Evolutionary conservation across 2,329 filamentous ascomycete genomes (phyloP), one percentile per base, ranked within the genome.

Genomic region (Fusarium sp.): DNA sequence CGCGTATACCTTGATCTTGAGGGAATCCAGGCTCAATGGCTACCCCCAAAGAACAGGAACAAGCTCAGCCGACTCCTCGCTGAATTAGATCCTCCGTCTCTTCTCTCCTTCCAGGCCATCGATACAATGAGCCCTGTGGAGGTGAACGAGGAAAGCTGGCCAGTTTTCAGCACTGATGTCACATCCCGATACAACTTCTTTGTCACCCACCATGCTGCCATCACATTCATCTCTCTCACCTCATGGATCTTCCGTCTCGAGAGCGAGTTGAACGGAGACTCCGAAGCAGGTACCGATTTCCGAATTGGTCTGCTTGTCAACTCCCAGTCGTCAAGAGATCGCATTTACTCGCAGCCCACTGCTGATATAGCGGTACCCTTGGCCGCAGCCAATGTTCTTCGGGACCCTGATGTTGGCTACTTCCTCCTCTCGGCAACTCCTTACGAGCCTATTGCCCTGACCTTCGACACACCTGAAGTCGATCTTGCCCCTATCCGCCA

Each of bases 231-330:
- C 14, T 90, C 88, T 3, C 80, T 91, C 34, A 80, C 86, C 2
- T 84, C 88, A 2, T 91, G 89, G 89, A 85, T 90, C 6, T 90
- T 89, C 76, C 84, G 88, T 3, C 81, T 91, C 1, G 89, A 91
- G 75, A 84, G 85, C 49, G 89, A 91, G 78, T 80, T 91, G 17
- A 81, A 83, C 55, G 85, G 82, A 13, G 84, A 87, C 56, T 85
- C 85, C 2, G 84, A 87, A 61, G 84, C 85, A 4, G 88, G 89
- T 5, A 85, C 85, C 2, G 87, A 90, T 61, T 90, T 91, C 74
- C 83, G 89, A 68, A 83, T 91, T 48, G 85, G 88, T 39, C 81
- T 90, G 15, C 78, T 91, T 28, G 86, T 86, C 58, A 87, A 87
- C 65, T 86, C 87, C 22, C 86, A 89, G 63, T 87, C 84, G 52